Conservation (phyloP, 1,139 yeast genomes). For the Meyerozyma athensensis region DNA sequence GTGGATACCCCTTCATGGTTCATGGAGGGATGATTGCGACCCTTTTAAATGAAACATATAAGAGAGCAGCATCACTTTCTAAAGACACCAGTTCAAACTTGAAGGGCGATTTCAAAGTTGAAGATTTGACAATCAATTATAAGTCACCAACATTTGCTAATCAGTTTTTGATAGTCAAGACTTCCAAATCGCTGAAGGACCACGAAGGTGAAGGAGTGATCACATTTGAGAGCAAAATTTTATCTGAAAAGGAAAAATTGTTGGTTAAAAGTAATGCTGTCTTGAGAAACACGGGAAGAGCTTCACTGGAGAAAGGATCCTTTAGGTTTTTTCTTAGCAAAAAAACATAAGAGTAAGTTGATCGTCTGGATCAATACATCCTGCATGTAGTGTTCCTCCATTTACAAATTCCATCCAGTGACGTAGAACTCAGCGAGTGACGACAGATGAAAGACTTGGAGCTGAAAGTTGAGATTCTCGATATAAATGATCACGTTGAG, state of each 20-base stretch:
- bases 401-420: not conserved
- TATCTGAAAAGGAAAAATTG: constrained; percentile 30
- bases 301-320: constrained; percentile 11
- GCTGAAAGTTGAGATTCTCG: constrained; percentile 9
- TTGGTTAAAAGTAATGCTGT: constrained; percentile 36
- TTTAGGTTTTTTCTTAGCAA: not conserved
- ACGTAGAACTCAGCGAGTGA: no score
- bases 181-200: constrained; percentile 28
- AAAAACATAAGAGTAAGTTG: not conserved
- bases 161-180: constrained; percentile 67
- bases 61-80: constrained; percentile 49
- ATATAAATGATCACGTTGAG: constrained; percentile 15
- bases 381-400: not conserved
- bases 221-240: constrained; percentile 28
- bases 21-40: constrained; percentile 93
- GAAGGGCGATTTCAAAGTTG: constrained; percentile 43
- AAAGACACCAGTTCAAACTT: constrained; percentile 25
- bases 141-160: constrained; percentile 74
- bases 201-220: constrained; percentile 17
- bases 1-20: constrained; percentile 83
- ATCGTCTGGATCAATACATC: not conserved
- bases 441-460: no score
- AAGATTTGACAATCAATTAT: constrained; percentile 53
- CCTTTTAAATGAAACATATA: constrained; percentile 69
- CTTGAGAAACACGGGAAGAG: constrained; percentile 38